Evolutionary conservation across 495 filamentous ascomycete species (phyloP).

Genomic region (Hapsidospora chrysogenum): DNA sequence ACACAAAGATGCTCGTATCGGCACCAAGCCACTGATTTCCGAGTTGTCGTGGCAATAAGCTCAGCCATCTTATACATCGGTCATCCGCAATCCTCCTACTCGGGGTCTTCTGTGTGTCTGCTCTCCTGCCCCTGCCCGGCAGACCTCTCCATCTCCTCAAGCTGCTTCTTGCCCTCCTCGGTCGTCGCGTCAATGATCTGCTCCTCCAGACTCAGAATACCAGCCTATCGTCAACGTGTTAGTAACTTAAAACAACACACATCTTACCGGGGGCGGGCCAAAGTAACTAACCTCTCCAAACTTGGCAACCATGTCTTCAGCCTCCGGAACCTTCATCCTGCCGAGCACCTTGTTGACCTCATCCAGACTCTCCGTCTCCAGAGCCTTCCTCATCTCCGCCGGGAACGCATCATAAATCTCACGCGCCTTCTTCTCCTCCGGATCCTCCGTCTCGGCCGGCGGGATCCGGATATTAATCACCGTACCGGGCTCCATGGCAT

Average conservation of each 20-base stretch:
- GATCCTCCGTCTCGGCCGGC: slow-evolving; percentile 45
- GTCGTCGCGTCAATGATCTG: slow-evolving; percentile 93
- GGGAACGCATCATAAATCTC: slow-evolving; percentile 71
- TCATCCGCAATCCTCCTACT: neutral
- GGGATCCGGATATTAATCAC: slow-evolving; percentile 79
- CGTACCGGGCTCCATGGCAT: slow-evolving; percentile 87
- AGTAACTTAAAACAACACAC: too few species aligned
- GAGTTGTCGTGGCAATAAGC: too few species aligned
- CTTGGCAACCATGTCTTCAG: slow-evolving; percentile 75
- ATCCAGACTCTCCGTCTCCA: slow-evolving; percentile 74
- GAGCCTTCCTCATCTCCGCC: slow-evolving; percentile 59
- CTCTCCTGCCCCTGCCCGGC: slow-evolving; percentile 11
- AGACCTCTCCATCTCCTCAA: slow-evolving; percentile 55
- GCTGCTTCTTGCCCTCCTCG: slow-evolving; percentile 63
- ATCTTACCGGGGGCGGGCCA: neutral
- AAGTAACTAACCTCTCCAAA: slow-evolving; percentile 50
- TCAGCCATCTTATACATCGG: too few species aligned
- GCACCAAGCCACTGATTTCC: too few species aligned
- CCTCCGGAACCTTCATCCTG: slow-evolving; percentile 82
- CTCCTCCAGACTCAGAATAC: slow-evolving; percentile 81
- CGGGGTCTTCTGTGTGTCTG: slow-evolving; percentile 8
- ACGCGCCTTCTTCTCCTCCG: slow-evolving; percentile 45
- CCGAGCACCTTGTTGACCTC: slow-evolving; percentile 91
- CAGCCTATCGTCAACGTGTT: slow-evolving; percentile 30
- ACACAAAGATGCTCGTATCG: too few species aligned